phyloP scores from a whole-genome alignment of 2,329 filamentous ascomycete species.

The Arthrobotrys megalospora region DNA sequence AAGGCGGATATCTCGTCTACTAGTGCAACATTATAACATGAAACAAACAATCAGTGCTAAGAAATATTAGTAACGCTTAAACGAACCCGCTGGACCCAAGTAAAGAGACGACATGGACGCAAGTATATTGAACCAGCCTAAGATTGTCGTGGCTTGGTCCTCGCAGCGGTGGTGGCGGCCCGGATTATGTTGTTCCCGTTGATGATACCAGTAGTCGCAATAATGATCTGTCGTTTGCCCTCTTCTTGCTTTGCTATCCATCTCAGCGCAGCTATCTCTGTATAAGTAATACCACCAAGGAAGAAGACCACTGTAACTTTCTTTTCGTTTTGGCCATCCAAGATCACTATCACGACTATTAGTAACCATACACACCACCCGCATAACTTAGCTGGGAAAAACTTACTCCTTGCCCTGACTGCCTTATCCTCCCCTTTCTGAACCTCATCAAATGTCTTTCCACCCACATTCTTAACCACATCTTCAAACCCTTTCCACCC shows the following conservation, averaged over 20 bases:
- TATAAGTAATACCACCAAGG: conserved; percentile 94
- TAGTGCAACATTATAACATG: not conserved
- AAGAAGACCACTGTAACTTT: conserved; percentile 98
- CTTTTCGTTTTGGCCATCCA: conserved; percentile 81
- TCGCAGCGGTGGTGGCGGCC: conserved; percentile 77
- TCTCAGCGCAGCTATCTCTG: conserved; percentile 92
- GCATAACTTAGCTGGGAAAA: not conserved
- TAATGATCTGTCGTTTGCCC: conserved; percentile 80
- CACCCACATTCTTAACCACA: conserved; percentile 86
- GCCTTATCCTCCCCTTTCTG: conserved; percentile 96
- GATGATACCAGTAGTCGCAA: conserved; percentile 92
- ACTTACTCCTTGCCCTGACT: conserved; percentile 78
- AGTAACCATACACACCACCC: not conserved
- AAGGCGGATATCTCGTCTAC: not conserved
- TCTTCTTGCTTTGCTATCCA: conserved; percentile 90
- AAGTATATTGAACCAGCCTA: not conserved
- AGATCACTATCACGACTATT: conserved; percentile 67
- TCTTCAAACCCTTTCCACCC: conserved; percentile 95
- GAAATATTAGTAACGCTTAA: conserved; percentile 1
- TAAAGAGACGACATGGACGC: not conserved
- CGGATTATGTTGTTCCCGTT: conserved; percentile 92
- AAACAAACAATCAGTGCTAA: too few species aligned
- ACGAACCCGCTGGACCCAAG: not conserved
- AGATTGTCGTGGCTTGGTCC: conserved; percentile 35
- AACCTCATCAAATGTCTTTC: conserved; percentile 89